Conservation (phyloP, 2,329 filamentous ascomycete genomes). For the Aspergillus pseudonomiae region DNA sequence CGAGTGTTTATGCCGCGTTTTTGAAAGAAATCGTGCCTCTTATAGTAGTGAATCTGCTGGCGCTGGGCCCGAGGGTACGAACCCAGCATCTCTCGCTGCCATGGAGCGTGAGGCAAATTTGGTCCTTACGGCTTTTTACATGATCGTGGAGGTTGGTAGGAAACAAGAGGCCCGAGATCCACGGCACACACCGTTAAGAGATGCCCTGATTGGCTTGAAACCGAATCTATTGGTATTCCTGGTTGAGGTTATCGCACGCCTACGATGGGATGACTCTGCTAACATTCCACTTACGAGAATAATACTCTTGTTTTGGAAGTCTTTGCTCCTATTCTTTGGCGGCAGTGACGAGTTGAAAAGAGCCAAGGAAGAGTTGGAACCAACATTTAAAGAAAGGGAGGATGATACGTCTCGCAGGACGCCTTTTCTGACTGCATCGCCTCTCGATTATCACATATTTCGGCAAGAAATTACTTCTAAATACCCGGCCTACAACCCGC, state of each 20-base stretch:
- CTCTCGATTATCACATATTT: slow-evolving; percentile 93
- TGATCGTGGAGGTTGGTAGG: slow-evolving; percentile 46
- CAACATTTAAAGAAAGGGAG: slow-evolving; percentile 52
- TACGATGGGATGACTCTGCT: slow-evolving; percentile 68
- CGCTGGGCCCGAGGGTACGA: slow-evolving; percentile 35
- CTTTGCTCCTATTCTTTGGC: slow-evolving; percentile 82
- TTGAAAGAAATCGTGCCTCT: slow-evolving; percentile 40
- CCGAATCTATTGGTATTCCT: slow-evolving; percentile 73
- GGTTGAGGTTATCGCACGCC: slow-evolving; percentile 67
- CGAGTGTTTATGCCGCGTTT: slow-evolving; percentile 40
- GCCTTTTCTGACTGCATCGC: slow-evolving; percentile 87
- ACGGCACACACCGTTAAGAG: slow-evolving; percentile 28
- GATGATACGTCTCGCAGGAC: slow-evolving; percentile 60
- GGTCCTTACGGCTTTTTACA: slow-evolving; percentile 47
- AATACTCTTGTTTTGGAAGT: slow-evolving; percentile 88
- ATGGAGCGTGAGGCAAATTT: slow-evolving; percentile 46
- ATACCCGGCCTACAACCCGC: slow-evolving; percentile 94
- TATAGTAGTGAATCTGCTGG: slow-evolving; percentile 28
- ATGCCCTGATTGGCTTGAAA: slow-evolving; percentile 56
- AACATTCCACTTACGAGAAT: slow-evolving; percentile 66
- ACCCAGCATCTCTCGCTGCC: slow-evolving; percentile 38
- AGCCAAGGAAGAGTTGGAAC: slow-evolving; percentile 70
- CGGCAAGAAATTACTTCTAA: slow-evolving; percentile 97
- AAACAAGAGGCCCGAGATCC: slow-evolving; percentile 35
- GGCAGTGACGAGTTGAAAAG: slow-evolving; percentile 72